These are phyloP conservation scores for Cystobasidium slooffiae DNA, from an alignment of 1,284 basidiomycete genomes.

Conservation along the genomic window DNA sequence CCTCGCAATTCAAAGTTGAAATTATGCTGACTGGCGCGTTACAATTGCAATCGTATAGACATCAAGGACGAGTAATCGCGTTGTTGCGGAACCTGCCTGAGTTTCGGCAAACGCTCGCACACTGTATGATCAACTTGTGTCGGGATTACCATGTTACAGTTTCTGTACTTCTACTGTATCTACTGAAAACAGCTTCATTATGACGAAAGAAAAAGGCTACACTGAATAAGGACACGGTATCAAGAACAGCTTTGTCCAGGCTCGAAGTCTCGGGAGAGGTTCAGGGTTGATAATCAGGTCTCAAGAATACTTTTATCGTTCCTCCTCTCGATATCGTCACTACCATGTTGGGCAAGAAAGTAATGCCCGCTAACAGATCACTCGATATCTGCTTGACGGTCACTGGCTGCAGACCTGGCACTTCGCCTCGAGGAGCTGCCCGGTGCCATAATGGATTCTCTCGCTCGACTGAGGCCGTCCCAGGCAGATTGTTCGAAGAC, in stretches of 20 bases:
- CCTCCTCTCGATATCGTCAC: slow-evolving; percentile 74
- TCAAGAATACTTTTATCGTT: slow-evolving; percentile 78
- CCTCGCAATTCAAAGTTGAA: not conserved
- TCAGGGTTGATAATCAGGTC: slow-evolving; percentile 61
- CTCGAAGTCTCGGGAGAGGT: no score
- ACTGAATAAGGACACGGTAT: not conserved
- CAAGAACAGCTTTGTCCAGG: not conserved
- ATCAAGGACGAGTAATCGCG: slow-evolving; percentile 38
- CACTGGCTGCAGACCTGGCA: slow-evolving; percentile 87
- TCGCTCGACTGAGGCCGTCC: slow-evolving; percentile 50
- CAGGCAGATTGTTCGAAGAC: slow-evolving; percentile 65
- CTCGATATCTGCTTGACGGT: slow-evolving; percentile 70
- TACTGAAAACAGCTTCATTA: not conserved
- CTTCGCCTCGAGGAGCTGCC: slow-evolving; percentile 82
- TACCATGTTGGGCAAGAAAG: slow-evolving; percentile 74
- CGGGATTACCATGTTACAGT: not conserved
- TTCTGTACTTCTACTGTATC: slow-evolving; percentile 27
- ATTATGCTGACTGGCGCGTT: not conserved
- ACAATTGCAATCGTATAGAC: not conserved
- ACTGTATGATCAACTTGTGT: not conserved
- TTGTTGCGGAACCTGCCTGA: not conserved
- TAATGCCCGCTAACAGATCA: slow-evolving; percentile 71
- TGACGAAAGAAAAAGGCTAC: not conserved
- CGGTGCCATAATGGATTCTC: slow-evolving; percentile 71
- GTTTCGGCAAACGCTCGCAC: not conserved